Base-by-base conservation (phyloP, 1,139 yeast species). In the Geotrichum carabidarum region DNA sequence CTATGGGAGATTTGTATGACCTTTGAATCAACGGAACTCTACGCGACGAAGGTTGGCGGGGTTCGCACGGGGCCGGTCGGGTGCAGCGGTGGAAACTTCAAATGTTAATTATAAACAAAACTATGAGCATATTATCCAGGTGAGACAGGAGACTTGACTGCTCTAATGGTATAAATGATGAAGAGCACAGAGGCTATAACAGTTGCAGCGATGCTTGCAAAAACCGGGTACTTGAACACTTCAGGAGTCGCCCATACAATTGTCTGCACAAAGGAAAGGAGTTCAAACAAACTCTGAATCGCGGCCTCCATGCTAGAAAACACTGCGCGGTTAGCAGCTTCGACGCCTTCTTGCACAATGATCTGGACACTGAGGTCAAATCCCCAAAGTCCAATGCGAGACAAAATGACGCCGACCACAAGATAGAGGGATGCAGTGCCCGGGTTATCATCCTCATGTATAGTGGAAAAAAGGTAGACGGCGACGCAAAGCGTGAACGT, bases 341-440 rank as follows among this genome's bases (percentile, higher is more conserved):
- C 65, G 34, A 71, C 71, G 38, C 64, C 64, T 17, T 68, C 61
- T 48, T 69, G 74, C 31, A 72, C 63, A 14, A 65, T 62, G 32
- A 68, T 62, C 55, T 71, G 74, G 2, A 67, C 64, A 14, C 72
- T 60, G 22, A 72, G 61, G 54, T 72, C 75, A 59, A 70, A 71
- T 14, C 76, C 74, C 76, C 76, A 73, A 4, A 73, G 62, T 1
- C 76, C 76, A 30, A 72, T 57, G 12, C 76, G 62, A 14, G 72
- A 67, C n/a, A 71, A 48, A 7, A 71, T 67, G 15, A 70, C 70
- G 41, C 70, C 72, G 8, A 57, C 47, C 9, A 54, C 48, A 32
- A 54, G 50, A 30, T 38, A 44, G 27, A 47, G 46, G 45, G 57
- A 61, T 55, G 36, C 63, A n/a, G 51, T 45, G 30, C 31, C 12